Base-by-base conservation (phyloP, 345 rosid genomes). In the Hibiscus syriacus region DNA sequence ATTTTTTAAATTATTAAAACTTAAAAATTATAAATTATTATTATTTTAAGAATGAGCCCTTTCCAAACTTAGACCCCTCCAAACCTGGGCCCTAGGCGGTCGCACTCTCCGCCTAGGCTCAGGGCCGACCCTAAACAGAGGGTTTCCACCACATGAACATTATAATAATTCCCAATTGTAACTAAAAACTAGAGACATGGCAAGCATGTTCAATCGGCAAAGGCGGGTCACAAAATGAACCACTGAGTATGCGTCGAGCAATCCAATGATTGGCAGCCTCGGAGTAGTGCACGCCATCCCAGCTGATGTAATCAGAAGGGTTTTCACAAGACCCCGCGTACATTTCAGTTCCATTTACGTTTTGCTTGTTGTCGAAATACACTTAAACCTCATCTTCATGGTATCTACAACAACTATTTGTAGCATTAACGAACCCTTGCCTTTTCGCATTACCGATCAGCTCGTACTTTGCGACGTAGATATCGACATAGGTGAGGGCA, bases 401-500 rank as follows among this genome's bases (percentile, higher is more conserved):
- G 50, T 77, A 83, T 22, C 89, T 89, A 25, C 89, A 87, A 72
- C 92, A 87, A 26, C 80, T 79, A 74, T 77, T 78, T 66, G 81
- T 56, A 4, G 92, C 83, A 74, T 79, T 87, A 58, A 80, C 76
- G 32, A 74, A 79, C 12, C 89, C 92, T 87, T n/a, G n/a, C 13
- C 3, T 3, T 43, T 10, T 43, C 3, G 13, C 48, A 13, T 3
- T 43, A 81, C 81, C 81, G 55, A 92, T 90, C 77, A 92, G 83
- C 73, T 75, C 87, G 26, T 80, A 84, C 56, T 92, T 92, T 0
- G 96, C 93, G 67, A 90, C 50, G 61, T 84, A 88, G 26, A 88
- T 87, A 77, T 92, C 97, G 38, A 92, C 90, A 16, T 84, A 83
- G 6, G 92, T 87, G 53, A 92, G 77, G 12, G 87, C 93, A 34